Evolutionary conservation across 73 alveolate species (phyloP), one percentile per base, ranked within the genome.

Genomic region (Symbiodinium natans): DNA sequence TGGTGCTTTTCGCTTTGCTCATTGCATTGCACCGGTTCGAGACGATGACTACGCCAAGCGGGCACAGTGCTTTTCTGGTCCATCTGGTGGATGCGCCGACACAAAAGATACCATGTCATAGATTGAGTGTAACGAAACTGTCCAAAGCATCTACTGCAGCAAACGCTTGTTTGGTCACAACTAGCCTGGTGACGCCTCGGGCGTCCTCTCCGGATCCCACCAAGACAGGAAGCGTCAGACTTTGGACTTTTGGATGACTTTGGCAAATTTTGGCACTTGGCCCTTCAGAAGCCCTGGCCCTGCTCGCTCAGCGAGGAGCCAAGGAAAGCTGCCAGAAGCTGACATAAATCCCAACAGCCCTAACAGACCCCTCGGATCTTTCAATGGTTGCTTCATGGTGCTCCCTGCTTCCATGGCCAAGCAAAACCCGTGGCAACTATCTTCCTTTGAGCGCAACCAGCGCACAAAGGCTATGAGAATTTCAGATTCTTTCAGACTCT

Each of bases 401-500:
- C 6, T 46, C 13, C 21, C 59, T 9, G 80, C 80, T 63, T 63
- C 80, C 80, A 46, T 46, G 59, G 40, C 80, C 80, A 63, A 23
- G 36, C 19, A 27, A 63, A 63, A 63, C 27, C 36, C 31, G 33
- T 63, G 36, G 36, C 80, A n/a, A 63, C 80, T 63, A 63, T 5
- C 13, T 63, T 52, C 80, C 80, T 1, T 29, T 31, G 80, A 63
- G 80, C 80, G 33, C 36, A 31, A 36, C 38, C 15, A 13, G 15
- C 80, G 80, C 80, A 13, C 80, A 31, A 29, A 63, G 80, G 80
- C 80, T 63, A 63, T 63, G 29, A 63, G 27, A 31, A 63, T 2
- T 31, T 63, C 80, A 63, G 80, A 63, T 63, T 27, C 80, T 63
- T 63, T 63, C 80, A 63, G 80, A 63, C 80, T 63, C 80, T 63